Percentiles rank a stretch among this genome's conserved stretches.
phyloP scores from a whole-genome alignment of 2,329 filamentous ascomycete species.

The Paecilomyces formosus region DNA sequence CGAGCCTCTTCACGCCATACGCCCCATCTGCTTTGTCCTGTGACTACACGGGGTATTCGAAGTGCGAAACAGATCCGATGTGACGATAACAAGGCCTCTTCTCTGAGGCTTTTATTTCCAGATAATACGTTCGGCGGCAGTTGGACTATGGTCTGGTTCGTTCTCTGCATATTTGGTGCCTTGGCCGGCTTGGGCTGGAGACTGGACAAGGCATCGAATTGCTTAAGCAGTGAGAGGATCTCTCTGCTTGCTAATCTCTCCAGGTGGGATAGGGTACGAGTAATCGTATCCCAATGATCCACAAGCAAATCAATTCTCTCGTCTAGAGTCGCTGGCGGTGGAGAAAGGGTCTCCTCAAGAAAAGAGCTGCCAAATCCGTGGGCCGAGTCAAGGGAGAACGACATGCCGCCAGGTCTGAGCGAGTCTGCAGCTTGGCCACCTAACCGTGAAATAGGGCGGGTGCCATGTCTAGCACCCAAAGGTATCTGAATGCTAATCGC shows the following conservation, averaged over 20 bases:
- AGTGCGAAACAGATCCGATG: slow-evolving; percentile 48
- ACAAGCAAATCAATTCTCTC: slow-evolving; percentile 50
- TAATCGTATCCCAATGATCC: slow-evolving; percentile 54
- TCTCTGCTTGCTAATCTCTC: slow-evolving; percentile 46
- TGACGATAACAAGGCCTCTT: slow-evolving; percentile 40
- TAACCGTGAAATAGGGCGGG: slow-evolving; percentile 28
- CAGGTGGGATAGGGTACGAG: slow-evolving; percentile 47
- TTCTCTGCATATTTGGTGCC: slow-evolving; percentile 40
- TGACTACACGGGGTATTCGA: slow-evolving; percentile 49
- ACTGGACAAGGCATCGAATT: slow-evolving; percentile 34
- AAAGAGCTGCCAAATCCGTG: slow-evolving; percentile 29
- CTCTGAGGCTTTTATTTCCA: slow-evolving; percentile 38
- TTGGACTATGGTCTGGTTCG: slow-evolving; percentile 42
- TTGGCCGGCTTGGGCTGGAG: slow-evolving; percentile 38
- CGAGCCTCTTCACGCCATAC: slow-evolving; percentile 55
- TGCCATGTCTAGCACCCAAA: slow-evolving; percentile 23
- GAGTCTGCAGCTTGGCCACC: slow-evolving; percentile 25
- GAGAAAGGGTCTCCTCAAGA: slow-evolving; percentile 34
- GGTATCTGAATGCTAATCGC: slow-evolving; percentile 51
- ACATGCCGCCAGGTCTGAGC: slow-evolving; percentile 22
- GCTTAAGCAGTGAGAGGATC: slow-evolving; percentile 44
- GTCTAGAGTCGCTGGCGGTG: slow-evolving; percentile 43
- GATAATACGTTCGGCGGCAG: slow-evolving; percentile 43
- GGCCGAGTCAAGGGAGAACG: slow-evolving; percentile 36
- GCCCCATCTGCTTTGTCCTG: slow-evolving; percentile 53